Evolutionary conservation across 1,139 yeast genomes (phyloP), one percentile per base, ranked within the genome.

Genomic region (Kodamaea arcana): DNA sequence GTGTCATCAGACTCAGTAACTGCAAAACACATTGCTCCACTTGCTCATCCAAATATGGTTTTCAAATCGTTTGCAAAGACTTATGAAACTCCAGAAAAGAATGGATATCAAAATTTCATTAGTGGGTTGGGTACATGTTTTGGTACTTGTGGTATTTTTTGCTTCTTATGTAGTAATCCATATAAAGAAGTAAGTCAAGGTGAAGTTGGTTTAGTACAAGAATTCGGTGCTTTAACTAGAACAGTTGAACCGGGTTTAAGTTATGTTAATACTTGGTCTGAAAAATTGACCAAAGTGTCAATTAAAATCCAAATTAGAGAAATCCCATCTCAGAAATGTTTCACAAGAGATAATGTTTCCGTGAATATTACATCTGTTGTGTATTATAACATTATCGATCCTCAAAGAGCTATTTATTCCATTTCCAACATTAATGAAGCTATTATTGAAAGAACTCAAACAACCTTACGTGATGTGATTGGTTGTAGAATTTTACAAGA

Each of bases 191-290:
- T 82, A 28, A 60, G 70, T 29, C 86, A 81, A 57, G 90, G 90
- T 52, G 68, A 75, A 41, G 87, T 82, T 37, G 90, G 88, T 12
- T 65, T 82, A 40, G 70, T 82, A 30, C 82, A 83, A 37, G 70
- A 75, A 29, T 82, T 80, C 54, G 90, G 90, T 48, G 80, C 83
- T 35, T 68, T 81, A 45, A 67, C 81, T 40, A 66, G 80, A 54
- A 67, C 81, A 6, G 83, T 76, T 26, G 88, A 81, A 52, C 87
- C 88, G 3, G 90, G 90, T 32, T 68, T 81, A 37, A 66, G 75
- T 16, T 75, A 75, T 48, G 79, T 82, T 35, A 81, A 81, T 54
- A 78, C 80, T 12, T 67, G 82, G 66, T 69, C 80, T 31, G 88
- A 82, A 51, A 72, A 62, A 42, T 56, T 82, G 47, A 61, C 65